Evolutionary conservation across 2,329 filamentous ascomycete genomes (phyloP).

Genomic region (Penicillium sp.): DNA sequence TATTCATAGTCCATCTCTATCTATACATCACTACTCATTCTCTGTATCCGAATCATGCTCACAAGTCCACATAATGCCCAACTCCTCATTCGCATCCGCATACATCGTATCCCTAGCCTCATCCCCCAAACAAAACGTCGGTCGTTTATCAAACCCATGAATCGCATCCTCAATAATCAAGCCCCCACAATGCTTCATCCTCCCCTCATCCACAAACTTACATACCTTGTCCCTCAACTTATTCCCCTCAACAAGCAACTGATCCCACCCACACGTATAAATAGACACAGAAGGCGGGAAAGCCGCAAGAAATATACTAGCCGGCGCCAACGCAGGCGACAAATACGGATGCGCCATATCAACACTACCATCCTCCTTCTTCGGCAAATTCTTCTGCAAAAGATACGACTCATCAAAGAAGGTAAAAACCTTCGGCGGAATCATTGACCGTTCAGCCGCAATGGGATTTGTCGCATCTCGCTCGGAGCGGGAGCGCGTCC

Average conservation of each 20-base stretch:
- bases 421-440: constrained; percentile 5
- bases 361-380: not conserved
- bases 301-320: constrained; percentile 5
- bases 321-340: constrained; percentile 17
- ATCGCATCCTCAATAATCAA: constrained; percentile 14
- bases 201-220: constrained; percentile 10
- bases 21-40: not conserved
- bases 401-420: constrained; percentile 23
- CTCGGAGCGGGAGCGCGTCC: constrained; percentile 15
- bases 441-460: constrained; percentile 8
- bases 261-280: constrained; percentile 26
- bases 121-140: constrained; percentile 16
- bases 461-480: constrained; percentile 19
- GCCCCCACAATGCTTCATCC: constrained; percentile 15
- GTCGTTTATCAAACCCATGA: constrained; percentile 26
- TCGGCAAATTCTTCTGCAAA: constrained; percentile 7
- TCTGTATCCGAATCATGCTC: not conserved
- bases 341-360: constrained; percentile 21
- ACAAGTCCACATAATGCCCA: constrained; percentile 19
- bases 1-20: too few species aligned
- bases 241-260: constrained; percentile 21
- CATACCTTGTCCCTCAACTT: constrained; percentile 16
- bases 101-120: constrained; percentile 16
- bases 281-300: constrained; percentile 17
- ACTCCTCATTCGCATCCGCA: constrained; percentile 17